phyloP scores from a whole-genome alignment of 2,329 filamentous ascomycete genomes.

The Pezicula carpinea region DNA sequence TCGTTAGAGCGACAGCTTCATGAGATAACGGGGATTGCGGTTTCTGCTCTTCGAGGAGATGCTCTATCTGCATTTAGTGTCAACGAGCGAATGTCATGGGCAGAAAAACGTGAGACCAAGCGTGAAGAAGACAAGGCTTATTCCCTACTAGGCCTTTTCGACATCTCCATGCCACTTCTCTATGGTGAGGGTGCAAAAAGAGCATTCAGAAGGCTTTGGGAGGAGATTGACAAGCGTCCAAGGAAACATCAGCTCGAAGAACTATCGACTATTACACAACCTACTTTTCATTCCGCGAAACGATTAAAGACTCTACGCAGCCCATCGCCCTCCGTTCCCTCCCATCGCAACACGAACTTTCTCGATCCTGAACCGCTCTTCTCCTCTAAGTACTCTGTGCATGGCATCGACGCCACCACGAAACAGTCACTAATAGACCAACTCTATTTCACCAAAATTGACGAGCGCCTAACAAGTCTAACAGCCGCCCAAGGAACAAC shows the following conservation, averaged over 20 bases:
- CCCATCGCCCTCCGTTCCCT: slow-evolving; percentile 2
- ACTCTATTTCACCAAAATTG: slow-evolving; percentile 34
- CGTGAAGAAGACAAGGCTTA: slow-evolving; percentile 33
- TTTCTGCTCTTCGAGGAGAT: slow-evolving; percentile 8
- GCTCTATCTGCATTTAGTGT: slow-evolving; percentile 18
- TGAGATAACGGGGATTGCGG: slow-evolving; percentile 11
- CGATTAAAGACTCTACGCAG: slow-evolving; percentile 8
- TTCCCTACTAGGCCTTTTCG: slow-evolving; percentile 39
- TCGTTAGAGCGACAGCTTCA: slow-evolving; percentile 8
- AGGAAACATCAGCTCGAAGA: slow-evolving; percentile 12
- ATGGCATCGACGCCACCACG: slow-evolving; percentile 8
- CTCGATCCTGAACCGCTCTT: slow-evolving; percentile 3
- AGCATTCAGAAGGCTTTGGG: slow-evolving; percentile 30
- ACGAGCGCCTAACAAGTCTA: slow-evolving; percentile 32
- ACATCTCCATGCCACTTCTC: slow-evolving; percentile 37
- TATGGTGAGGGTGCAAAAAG: slow-evolving; percentile 32
- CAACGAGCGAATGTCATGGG: slow-evolving; percentile 29
- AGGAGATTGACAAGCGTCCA: slow-evolving; percentile 24
- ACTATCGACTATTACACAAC: slow-evolving; percentile 3
- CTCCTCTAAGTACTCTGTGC: not conserved
- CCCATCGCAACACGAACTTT: not conserved
- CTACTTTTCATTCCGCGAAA: slow-evolving; percentile 7
- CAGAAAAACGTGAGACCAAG: slow-evolving; percentile 30
- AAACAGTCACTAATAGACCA: slow-evolving; percentile 28
- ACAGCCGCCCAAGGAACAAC: slow-evolving; percentile 33